Base-by-base conservation (phyloP, 2,329 filamentous ascomycete species). In the Aspergillus uvarum region DNA sequence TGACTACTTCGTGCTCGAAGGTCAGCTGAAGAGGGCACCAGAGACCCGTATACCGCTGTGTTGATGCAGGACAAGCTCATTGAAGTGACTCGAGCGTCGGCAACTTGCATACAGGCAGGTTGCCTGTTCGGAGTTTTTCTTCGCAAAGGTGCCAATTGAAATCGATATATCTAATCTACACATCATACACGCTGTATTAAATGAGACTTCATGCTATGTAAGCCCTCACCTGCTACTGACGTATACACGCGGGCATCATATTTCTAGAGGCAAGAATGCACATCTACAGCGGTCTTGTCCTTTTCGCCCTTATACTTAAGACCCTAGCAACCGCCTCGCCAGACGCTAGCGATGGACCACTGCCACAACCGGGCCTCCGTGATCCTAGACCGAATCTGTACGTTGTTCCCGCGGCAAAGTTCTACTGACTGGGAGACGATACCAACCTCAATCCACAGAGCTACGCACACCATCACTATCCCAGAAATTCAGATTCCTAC, bases 401-500 rank as follows among this genome's bases (percentile, higher is more conserved):
- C 2, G 22, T 19, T 8, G 14, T 29, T 16, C 16, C 11, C 22
- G 6, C 21, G n/a, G n/a, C 21, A 14, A 35, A 10, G 24, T 10
- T 12, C 2, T n/a, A 2, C 7, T 10, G 24, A 10, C 32, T 53
- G 42, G 7, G 26, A 44, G 32, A 44, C 7, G 14, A 44, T 19
- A n/a, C 2, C 14, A 24, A 19, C 6, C 22, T 5, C 26, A 14
- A 42, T 10, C 2, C 7, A 53, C 35, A 53, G 51, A 44, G 51
- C 14, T 21, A 44, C 51, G 12, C 32, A 53, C 26, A 53, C 51
- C 19, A 38, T 38, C 16, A 38, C 51, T 8, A 38, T 53, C 14
- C 51, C 35, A 21, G 42, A 35, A 2, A 22, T 38, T 6, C 24
- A 35, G 11, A 8, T 53, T 5, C 69, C 70, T 4, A 31, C 61